Conservation (phyloP, 345 rosid species). For the Ricinus communis region DNA sequence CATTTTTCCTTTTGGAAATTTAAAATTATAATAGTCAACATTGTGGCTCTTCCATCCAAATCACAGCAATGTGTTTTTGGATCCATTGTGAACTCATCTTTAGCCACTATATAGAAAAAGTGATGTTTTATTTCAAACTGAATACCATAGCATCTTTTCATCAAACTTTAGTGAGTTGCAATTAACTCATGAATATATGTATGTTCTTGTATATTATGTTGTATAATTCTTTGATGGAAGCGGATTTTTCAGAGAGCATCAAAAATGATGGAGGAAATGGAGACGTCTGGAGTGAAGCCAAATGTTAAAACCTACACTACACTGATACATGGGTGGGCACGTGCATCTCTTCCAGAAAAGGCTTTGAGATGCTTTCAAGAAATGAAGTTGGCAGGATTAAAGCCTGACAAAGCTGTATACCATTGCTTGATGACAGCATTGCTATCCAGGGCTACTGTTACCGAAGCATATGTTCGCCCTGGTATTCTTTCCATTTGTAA, state of each 20-base stretch:
- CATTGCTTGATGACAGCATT: conserved; percentile 89
- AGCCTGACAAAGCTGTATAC: conserved; percentile 87
- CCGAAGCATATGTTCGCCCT: conserved; percentile 67
- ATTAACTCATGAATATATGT: neutral
- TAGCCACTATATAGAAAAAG: neutral
- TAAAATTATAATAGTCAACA: neutral
- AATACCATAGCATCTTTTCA: neutral
- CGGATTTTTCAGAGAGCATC: conserved; percentile 63
- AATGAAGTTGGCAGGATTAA: conserved; percentile 71
- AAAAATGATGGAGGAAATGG: conserved; percentile 67
- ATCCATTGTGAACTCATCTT: neutral
- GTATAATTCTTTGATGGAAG: too few species aligned
- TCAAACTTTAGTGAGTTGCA: neutral
- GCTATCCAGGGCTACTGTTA: conserved; percentile 73
- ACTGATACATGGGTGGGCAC: conserved; percentile 88
- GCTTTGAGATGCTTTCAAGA: conserved; percentile 79
- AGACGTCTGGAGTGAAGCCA: conserved; percentile 59
- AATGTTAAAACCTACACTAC: conserved; percentile 92
- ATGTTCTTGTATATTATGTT: neutral
- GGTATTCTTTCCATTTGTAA: conserved; percentile 57
- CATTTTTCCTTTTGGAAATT: neutral
- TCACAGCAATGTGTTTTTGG: neutral
- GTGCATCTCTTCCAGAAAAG: conserved; percentile 90
- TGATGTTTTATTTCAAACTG: neutral
- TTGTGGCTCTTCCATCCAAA: neutral